Evolutionary conservation across 306 rosid genomes (phyloP), one percentile per base, ranked within the genome.

Genomic region (Ormosia emarginata): DNA sequence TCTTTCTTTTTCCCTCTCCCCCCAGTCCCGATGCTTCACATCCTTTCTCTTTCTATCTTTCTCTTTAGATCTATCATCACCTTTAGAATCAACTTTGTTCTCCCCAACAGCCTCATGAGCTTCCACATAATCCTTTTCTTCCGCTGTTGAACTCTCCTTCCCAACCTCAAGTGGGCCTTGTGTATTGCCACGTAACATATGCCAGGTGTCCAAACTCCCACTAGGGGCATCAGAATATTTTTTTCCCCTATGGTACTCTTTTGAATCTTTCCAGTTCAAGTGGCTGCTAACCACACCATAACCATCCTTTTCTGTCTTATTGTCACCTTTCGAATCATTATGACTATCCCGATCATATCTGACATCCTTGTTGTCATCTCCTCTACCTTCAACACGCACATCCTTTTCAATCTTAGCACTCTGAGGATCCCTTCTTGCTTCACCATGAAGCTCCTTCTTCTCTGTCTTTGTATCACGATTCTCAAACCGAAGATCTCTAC

Each of bases 1-100:
- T 88, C 90, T 93, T 80, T 95, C 97, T 78, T 86, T 95, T 79
- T 91, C 99, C 75, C 85, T 93, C 64, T 95, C 98, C 37, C 86
- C 94, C 97, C 98, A 93, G 10, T 95, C 98, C 76, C 95, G 89
- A 79, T 91, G 94, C 83, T 87, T 91, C 66, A 71, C 70, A 11
- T 93, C 98, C 89, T 95, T 95, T 85, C 92, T 88, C 86, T 93
- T 95, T 68, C 89, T 95, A 75, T 93, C 99, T 88, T 90, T 95
- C 66, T 91, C 98, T 85, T 88, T 93, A 40, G 88, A 89, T 74
- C 90, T 90, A 75, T 95, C 99, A 6, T 94, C 97, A 37, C 89
- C 89, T 89, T 91, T 94, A 63, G 91, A 81, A 85, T 90, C 97
- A 57, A 87, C 81, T 87, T 87, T 95, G 91, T 89, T 91, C 84